Evolutionary conservation across 345 rosid species (phyloP).

Genomic region (Xanthoceras sorbifolium): DNA sequence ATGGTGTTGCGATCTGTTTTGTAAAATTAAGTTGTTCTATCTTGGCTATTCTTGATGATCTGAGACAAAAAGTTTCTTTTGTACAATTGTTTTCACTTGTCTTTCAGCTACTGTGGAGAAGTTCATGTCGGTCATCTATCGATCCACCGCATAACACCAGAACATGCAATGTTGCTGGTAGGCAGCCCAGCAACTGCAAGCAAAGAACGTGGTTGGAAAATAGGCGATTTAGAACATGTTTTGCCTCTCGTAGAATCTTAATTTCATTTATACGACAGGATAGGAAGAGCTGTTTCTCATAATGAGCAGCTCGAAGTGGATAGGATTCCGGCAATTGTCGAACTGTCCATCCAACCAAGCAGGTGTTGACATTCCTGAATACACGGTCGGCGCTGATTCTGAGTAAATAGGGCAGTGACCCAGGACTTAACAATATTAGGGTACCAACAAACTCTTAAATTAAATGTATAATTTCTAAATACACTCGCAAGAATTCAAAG

Average conservation of each 20-base stretch:
- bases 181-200: too few species aligned
- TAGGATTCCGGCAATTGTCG: conserved; percentile 50
- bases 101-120: conserved; percentile 49
- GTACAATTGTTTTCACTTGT: too few species aligned
- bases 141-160: conserved; percentile 44
- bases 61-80: background rate
- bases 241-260: conserved; percentile 50
- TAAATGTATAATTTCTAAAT: too few species aligned
- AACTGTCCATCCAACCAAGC: conserved; percentile 56
- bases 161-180: conserved; percentile 41
- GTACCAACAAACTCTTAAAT: too few species aligned
- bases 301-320: conserved; percentile 47
- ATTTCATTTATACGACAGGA: conserved; percentile 53
- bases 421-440: too few species aligned
- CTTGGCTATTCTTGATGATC: background rate
- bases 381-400: too few species aligned
- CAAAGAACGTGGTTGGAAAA: conserved; percentile 49
- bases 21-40: background rate
- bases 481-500: too few species aligned
- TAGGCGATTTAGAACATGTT: conserved; percentile 36
- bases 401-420: too few species aligned
- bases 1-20: background rate
- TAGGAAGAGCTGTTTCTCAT: conserved; percentile 60
- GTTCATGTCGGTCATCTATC: conserved; percentile 54
- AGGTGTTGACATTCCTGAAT: conserved; percentile 48